Evolutionary conservation across 2,329 filamentous ascomycete species (phyloP), one percentile per base, ranked within the genome.

Genomic region (Fusarium ambrosium): DNA sequence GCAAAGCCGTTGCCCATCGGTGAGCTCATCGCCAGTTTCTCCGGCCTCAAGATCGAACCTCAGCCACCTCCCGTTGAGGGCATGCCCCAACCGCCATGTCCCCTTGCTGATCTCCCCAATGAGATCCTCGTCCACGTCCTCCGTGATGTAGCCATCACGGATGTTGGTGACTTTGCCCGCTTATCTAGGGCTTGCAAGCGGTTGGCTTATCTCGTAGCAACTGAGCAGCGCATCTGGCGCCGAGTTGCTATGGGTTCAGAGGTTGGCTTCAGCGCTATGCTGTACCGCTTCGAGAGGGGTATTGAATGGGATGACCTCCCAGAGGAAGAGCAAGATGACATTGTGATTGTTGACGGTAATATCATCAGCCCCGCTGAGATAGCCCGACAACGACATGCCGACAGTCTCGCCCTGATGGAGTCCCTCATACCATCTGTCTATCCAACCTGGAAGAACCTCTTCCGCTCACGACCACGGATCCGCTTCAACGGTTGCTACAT

Each of bases 401-500:
- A 82, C 55, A 81, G 78, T 14, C 73, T 82, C 13, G 77, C 82
- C 8, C 79, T 80, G 8, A 88, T 87, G 0, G 74, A 81, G 20
- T 80, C 84, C 4, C 82, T 90, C 36, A 81, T 87, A 24, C 83
- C 83, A 2, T 80, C 80, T 4, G 78, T 84, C 0, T 92, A 91
- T 78, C 79, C 83, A 4, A 83, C 89, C 3, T 92, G 90, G 90
- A 85, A 89, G 78, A 83, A 86, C 63, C 94, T 98, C 86, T 97
- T 98, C 85, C 94, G 93, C 43, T 86, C 87, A 6, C 93, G 95
- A 16, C 96, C 97, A 3, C 92, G 97, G 51, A 89, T 98, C 70
- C 94, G 97, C 68, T 99, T 97, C 87, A 97, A 97, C 79, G 97
- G 97, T 29, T 93, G 95, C 84, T 99, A 99, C 85, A 98, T 99